Conservation (phyloP, 1,284 basidiomycete genomes). For the Pholiota adiposa region DNA sequence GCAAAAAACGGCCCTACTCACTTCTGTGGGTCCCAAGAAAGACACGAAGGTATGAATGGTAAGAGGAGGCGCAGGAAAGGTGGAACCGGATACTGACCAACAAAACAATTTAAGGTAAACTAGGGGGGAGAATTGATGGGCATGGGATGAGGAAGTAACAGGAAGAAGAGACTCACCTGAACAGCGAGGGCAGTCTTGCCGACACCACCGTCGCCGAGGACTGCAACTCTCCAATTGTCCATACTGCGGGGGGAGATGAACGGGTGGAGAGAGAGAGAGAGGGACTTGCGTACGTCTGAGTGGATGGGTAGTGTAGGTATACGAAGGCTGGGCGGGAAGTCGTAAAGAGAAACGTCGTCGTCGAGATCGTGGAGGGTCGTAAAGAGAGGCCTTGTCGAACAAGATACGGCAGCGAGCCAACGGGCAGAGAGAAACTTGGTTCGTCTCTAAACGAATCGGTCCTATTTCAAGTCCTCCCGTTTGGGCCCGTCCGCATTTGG, state of each 20-base stretch:
- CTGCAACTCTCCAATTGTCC: slow-evolving; percentile 93
- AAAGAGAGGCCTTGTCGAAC: slow-evolving; percentile 41
- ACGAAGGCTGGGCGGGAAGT: slow-evolving; percentile 12
- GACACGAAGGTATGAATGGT: slow-evolving; percentile 19
- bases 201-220: slow-evolving; percentile 96
- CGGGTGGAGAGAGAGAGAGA: slow-evolving; percentile 14
- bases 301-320: too few species aligned
- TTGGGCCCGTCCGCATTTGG: slow-evolving; percentile 16
- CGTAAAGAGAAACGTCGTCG: slow-evolving; percentile 28
- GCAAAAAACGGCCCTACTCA: slow-evolving; percentile 32
- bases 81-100: slow-evolving; percentile 58
- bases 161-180: slow-evolving; percentile 61
- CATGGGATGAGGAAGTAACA: neutral
- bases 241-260: slow-evolving; percentile 50
- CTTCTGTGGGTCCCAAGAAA: slow-evolving; percentile 45
- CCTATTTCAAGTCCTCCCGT: slow-evolving; percentile 29
- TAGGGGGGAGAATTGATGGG: slow-evolving; percentile 35
- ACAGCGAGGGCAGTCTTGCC: slow-evolving; percentile 97
- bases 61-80: slow-evolving; percentile 22
- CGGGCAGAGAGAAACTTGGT: slow-evolving; percentile 33
- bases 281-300: slow-evolving; percentile 13
- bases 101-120: slow-evolving; percentile 94
- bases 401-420: slow-evolving; percentile 35
- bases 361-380: slow-evolving; percentile 70
- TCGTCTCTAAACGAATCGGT: slow-evolving; percentile 25